These are phyloP conservation scores for Panicum virgatum DNA, from an alignment of 202 grass and related monocot genomes.

Conservation along the genomic window DNA sequence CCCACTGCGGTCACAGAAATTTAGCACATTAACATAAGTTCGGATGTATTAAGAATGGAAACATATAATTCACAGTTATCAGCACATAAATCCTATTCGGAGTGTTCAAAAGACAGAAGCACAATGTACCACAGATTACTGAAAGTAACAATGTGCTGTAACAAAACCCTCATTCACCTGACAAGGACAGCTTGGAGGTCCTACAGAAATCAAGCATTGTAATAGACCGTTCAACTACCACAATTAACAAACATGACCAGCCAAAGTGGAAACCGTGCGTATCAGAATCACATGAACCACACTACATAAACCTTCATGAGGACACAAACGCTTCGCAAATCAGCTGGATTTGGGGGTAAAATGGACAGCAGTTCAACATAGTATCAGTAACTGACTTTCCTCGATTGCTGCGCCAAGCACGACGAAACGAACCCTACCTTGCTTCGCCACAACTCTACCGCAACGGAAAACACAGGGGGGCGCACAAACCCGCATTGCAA, in stretches of 20 bases:
- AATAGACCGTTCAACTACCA: conserved; percentile 31
- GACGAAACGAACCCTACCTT: neutral
- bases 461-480: neutral
- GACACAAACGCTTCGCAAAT: neutral
- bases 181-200: conserved; percentile 2
- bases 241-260: neutral
- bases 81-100: neutral
- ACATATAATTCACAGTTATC: neutral
- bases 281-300: neutral
- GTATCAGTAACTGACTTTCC: neutral
- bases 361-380: conserved; percentile 29
- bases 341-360: conserved; percentile 16
- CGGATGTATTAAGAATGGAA: neutral
- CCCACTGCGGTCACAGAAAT: conserved; percentile 70
- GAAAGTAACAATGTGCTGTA: neutral
- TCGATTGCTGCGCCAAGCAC: neutral
- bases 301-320: neutral
- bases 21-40: neutral
- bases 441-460: conserved; percentile 23
- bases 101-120: neutral
- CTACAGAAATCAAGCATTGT: conserved; percentile 1
- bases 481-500: neutral
- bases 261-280: neutral
- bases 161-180: conserved; percentile 2
- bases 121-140: conserved; percentile 7